Evolutionary conservation across 176 grass and related monocot genomes (phyloP).

Genomic region (Oryza officinalis): DNA sequence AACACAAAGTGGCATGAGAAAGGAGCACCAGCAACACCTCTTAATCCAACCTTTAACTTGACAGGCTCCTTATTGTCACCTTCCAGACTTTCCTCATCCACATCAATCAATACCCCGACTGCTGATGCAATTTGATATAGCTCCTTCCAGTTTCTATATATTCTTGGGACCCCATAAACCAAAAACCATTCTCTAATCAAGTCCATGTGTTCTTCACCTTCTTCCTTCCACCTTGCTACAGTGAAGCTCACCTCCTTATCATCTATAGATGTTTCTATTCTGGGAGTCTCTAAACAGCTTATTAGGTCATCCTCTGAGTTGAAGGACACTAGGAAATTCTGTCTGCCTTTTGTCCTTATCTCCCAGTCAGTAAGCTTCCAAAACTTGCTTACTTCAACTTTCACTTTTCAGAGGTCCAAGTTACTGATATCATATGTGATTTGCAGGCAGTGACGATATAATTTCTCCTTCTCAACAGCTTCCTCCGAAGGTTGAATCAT

Average conservation of each 20-base stretch:
- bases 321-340: conserved; percentile 33
- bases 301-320: conserved; percentile 32
- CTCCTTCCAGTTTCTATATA: conserved; percentile 46
- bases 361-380: conserved; percentile 38
- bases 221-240: conserved; percentile 34
- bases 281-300: conserved; percentile 31
- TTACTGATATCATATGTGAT: conserved; percentile 25
- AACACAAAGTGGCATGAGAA: conserved; percentile 43
- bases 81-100: conserved; percentile 44
- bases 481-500: conserved; percentile 32
- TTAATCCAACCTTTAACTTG: conserved; percentile 33
- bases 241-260: conserved; percentile 24
- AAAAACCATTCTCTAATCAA: conserved; percentile 43
- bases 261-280: conserved; percentile 15
- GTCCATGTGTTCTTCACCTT: background rate
- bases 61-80: conserved; percentile 33
- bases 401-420: conserved; percentile 24
- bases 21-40: conserved; percentile 1
- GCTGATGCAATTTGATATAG: conserved; percentile 48
- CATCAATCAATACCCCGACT: conserved; percentile 42
- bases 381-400: conserved; percentile 35
- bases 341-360: conserved; percentile 35
- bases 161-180: conserved; percentile 36
- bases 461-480: conserved; percentile 19
- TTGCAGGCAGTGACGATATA: conserved; percentile 19